A percentile compares a stretch with the other conserved stretches of the same genome.
Evolutionary conservation across 306 rosid genomes (phyloP).

Genomic region (Trifolium dubium): DNA sequence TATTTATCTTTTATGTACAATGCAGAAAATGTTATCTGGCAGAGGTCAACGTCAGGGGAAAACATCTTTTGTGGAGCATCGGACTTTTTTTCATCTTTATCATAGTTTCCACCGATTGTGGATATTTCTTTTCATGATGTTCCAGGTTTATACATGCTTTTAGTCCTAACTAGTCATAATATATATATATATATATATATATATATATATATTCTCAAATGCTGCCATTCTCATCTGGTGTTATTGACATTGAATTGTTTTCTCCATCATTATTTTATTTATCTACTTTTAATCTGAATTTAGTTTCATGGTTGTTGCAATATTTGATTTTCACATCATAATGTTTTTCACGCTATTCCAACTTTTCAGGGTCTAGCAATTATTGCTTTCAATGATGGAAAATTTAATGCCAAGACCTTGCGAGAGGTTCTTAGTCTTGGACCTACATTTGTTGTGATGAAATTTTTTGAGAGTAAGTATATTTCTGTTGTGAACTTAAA

Average conservation of each 20-base stretch:
- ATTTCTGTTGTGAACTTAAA: neutral
- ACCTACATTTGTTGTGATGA: slow-evolving; percentile 91
- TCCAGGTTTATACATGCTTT: slow-evolving; percentile 67
- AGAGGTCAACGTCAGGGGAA: slow-evolving; percentile 73
- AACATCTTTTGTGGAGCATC: slow-evolving; percentile 97
- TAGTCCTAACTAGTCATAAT: neutral
- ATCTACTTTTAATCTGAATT: neutral
- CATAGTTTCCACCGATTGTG: slow-evolving; percentile 95
- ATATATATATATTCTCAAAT: neutral
- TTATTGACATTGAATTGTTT: neutral
- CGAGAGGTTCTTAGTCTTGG: slow-evolving; percentile 91
- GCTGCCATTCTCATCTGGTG: slow-evolving; percentile 12
- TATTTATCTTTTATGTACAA: slow-evolving; percentile 22
- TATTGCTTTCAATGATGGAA: slow-evolving; percentile 77
- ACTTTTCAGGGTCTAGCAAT: slow-evolving; percentile 74
- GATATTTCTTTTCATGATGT: slow-evolving; percentile 98
- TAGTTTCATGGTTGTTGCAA: slow-evolving; percentile 7
- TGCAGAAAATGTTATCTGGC: slow-evolving; percentile 64
- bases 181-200: neutral
- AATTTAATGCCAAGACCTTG: slow-evolving; percentile 68
- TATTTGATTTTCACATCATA: slow-evolving; percentile 1
- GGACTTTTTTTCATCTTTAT: slow-evolving; percentile 91
- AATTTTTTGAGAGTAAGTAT: slow-evolving; percentile 83
- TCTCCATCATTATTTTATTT: neutral
- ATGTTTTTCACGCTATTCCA: slow-evolving; percentile 19